A percentile compares a stretch with the other conserved stretches of the same genome.
Conservation (phyloP, 176 grass and related monocot species). For the Areca catechu region DNA sequence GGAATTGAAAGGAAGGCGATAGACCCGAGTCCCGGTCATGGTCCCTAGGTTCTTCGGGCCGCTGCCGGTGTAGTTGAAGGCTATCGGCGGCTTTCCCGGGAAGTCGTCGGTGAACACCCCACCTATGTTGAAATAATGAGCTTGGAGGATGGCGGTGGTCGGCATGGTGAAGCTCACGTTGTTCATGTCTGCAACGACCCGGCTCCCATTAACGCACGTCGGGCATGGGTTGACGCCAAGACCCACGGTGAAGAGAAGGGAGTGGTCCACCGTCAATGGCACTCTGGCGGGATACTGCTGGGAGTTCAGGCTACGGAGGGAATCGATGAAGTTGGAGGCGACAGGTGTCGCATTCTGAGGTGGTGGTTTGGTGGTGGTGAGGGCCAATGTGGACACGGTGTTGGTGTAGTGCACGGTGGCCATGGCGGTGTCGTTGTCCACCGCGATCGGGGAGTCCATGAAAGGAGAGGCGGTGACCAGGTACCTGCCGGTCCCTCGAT, state of each 20-base stretch:
- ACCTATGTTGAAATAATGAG: conserved; percentile 6
- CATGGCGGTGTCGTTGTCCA: conserved; percentile 12
- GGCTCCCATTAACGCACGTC: conserved; percentile 4
- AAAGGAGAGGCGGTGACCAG: conserved; percentile 13
- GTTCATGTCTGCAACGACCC: conserved; percentile 4
- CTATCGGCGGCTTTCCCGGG: conserved; percentile 1
- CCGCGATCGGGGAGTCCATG: conserved; percentile 2
- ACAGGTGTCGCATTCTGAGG: not conserved
- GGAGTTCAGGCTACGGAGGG: not conserved
- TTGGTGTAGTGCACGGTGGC: conserved; percentile 8
- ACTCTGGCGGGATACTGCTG: no score
- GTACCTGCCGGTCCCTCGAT: conserved; percentile 5
- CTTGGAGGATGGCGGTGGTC: conserved; percentile 13
- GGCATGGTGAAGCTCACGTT: conserved; percentile 13
- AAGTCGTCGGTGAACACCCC: conserved; percentile 11
- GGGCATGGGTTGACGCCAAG: conserved; percentile 1
- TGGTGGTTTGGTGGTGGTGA: no score
- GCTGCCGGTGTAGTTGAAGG: conserved; percentile 12
- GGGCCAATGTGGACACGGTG: not conserved
- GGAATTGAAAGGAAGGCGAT: conserved; percentile 1
- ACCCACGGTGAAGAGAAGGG: conserved; percentile 4
- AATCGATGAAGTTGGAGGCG: conserved; percentile 2
- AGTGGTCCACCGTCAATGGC: no score
- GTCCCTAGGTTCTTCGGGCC: not conserved
- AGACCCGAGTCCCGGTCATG: conserved; percentile 14